These are phyloP conservation scores for Chlorophyllum brunneum DNA, from an alignment of 768 basidiomycete species.

Conservation along the genomic window DNA sequence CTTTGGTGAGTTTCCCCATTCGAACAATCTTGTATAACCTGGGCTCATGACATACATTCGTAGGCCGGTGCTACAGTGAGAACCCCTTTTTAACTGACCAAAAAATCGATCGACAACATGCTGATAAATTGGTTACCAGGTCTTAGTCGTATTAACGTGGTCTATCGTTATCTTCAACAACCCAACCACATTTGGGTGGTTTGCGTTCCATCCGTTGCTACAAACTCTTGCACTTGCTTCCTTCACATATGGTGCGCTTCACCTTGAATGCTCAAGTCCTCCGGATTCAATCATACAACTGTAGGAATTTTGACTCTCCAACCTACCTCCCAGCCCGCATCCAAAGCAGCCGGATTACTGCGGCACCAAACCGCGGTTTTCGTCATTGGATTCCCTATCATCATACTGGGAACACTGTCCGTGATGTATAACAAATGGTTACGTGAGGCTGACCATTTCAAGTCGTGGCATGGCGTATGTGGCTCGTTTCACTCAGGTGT, in stretches of 20 bases:
- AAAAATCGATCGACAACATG: neutral
- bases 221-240: conserved; percentile 53
- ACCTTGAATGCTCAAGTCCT: neutral
- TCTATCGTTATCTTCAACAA: conserved; percentile 38
- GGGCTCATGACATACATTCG: neutral
- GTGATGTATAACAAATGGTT: conserved; percentile 60
- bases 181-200: conserved; percentile 51
- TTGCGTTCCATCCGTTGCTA: conserved; percentile 61
- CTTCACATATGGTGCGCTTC: conserved; percentile 56
- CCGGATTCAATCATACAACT: neutral
- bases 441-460: conserved; percentile 52
- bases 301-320: conserved; percentile 74
- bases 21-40: neutral
- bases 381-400: conserved; percentile 48
- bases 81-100: neutral
- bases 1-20: conserved; percentile 32
- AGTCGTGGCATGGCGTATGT: conserved; percentile 73
- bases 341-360: conserved; percentile 61
- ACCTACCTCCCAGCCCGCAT: conserved; percentile 61
- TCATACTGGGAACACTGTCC: conserved; percentile 57
- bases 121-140: conserved; percentile 24
- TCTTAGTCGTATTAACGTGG: conserved; percentile 42
- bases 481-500: neutral
- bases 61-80: conserved; percentile 11
- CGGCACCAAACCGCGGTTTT: conserved; percentile 69